Percentiles rank a stretch among this genome's conserved stretches.
Conservation (phyloP, 2,329 filamentous ascomycete genomes). For the Tolypocladium endophyticum region DNA sequence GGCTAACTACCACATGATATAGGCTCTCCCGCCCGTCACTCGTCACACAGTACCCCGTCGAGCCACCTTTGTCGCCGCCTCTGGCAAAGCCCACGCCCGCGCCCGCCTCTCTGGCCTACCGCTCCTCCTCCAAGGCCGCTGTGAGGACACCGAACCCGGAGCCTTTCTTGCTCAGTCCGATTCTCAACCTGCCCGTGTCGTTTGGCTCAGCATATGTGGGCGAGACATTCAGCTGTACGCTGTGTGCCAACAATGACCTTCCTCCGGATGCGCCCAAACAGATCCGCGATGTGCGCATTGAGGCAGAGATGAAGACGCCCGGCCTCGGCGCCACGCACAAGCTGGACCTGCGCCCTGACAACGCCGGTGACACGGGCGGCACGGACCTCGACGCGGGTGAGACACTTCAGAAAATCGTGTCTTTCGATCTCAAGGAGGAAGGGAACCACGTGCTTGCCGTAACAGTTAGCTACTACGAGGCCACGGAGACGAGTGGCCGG, state of each 20-base stretch:
- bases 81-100: conserved; percentile 26
- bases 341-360: conserved; percentile 44
- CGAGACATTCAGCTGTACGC: conserved; percentile 86
- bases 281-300: conserved; percentile 69
- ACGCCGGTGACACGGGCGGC: conserved; percentile 8
- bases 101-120: conserved; percentile 66
- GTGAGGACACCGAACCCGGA: conserved; percentile 31
- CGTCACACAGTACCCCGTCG: conserved; percentile 56
- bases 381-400: conserved; percentile 47
- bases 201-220: conserved; percentile 95
- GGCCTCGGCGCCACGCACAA: conserved; percentile 46
- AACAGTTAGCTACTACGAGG: conserved; percentile 90
- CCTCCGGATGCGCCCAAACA: conserved; percentile 24
- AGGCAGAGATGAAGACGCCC: conserved; percentile 93
- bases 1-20: background rate
- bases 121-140: conserved; percentile 13
- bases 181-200: conserved; percentile 75
- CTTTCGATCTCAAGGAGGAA: conserved; percentile 85
- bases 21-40: conserved; percentile 78
- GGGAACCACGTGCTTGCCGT: conserved; percentile 89
- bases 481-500: conserved; percentile 56
- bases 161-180: conserved; percentile 48
- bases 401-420: conserved; percentile 71
- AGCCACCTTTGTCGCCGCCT: conserved; percentile 34
- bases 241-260: conserved; percentile 87